These are phyloP conservation scores for Apiotrichum sp. DNA, from an alignment of 1,284 basidiomycete genomes.

Conservation along the genomic window DNA sequence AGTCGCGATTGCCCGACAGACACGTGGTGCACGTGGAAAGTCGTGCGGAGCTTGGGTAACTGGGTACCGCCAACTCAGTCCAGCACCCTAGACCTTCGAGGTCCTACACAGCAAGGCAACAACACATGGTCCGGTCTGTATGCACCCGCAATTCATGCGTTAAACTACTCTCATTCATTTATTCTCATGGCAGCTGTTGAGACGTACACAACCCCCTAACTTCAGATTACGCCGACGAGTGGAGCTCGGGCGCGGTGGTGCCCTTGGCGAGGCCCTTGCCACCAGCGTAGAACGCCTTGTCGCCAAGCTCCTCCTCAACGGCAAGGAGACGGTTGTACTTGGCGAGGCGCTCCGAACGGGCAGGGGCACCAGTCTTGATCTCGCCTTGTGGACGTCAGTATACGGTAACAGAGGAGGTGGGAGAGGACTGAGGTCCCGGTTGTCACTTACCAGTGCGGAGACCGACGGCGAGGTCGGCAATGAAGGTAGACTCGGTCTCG, in stretches of 20 bases:
- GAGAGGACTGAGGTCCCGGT: neutral
- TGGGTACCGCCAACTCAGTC: too few relatives aligned
- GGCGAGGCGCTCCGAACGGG: constrained; percentile 14
- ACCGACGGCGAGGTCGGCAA: constrained; percentile 92
- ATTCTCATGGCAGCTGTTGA: too few relatives aligned
- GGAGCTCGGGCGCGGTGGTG: constrained; percentile 61
- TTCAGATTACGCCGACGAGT: constrained; percentile 15
- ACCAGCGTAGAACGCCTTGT: constrained; percentile 64
- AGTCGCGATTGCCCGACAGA: too few relatives aligned
- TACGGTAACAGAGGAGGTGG: neutral
- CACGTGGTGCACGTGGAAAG: too few relatives aligned
- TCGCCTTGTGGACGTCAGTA: neutral
- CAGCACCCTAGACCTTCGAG: too few relatives aligned
- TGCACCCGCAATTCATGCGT: too few relatives aligned
- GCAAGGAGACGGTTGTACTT: constrained; percentile 75
- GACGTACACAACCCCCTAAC: too few relatives aligned
- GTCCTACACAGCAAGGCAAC: too few relatives aligned
- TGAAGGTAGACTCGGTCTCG: constrained; percentile 93
- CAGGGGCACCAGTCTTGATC: constrained; percentile 13
- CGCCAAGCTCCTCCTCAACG: constrained; percentile 78
- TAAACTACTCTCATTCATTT: too few relatives aligned
- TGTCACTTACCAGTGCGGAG: constrained; percentile 56
- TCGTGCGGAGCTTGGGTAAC: too few relatives aligned
- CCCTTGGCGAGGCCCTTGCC: constrained; percentile 74
- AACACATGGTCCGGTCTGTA: too few relatives aligned